Percentiles rank a stretch among this genome's conserved stretches.
Conservation (phyloP, 2,329 filamentous ascomycete species). For the Aspergillus unguis region DNA sequence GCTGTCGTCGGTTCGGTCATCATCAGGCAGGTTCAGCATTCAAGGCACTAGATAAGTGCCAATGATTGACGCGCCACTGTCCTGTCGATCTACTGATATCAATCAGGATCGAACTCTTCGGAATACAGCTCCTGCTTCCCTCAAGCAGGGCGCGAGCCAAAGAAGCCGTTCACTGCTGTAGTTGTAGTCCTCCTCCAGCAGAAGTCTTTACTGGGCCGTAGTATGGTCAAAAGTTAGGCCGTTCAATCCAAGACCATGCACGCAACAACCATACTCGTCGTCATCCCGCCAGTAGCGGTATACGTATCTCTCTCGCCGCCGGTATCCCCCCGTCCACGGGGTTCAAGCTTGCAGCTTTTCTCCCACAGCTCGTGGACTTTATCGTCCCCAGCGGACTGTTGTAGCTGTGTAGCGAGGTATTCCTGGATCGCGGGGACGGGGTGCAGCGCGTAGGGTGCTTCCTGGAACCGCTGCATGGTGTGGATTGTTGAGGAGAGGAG, state of each 20-base stretch:
- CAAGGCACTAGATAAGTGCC: no score
- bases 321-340: conserved; percentile 31
- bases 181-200: no score
- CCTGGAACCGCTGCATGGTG: conserved; percentile 85
- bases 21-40: no score
- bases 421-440: conserved; percentile 85
- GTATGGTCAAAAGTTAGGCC: no score
- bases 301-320: not conserved
- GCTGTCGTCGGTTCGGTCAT: no score
- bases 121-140: no score
- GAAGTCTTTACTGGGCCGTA: no score
- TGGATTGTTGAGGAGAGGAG: conserved; percentile 21
- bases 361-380: conserved; percentile 97
- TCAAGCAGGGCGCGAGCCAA: no score
- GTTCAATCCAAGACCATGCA: conserved; percentile 3
- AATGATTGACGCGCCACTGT: no score
- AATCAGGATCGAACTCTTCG: no score
- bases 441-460: conserved; percentile 81
- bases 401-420: conserved; percentile 74
- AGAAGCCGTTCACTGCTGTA: no score
- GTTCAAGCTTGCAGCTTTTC: conserved; percentile 83
- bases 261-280: not conserved
- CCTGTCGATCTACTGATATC: no score
- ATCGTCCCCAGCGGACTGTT: conserved; percentile 63
- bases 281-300: conserved; percentile 3